Conservation (phyloP, 805 yeast species). For the Millerago galiae region DNA sequence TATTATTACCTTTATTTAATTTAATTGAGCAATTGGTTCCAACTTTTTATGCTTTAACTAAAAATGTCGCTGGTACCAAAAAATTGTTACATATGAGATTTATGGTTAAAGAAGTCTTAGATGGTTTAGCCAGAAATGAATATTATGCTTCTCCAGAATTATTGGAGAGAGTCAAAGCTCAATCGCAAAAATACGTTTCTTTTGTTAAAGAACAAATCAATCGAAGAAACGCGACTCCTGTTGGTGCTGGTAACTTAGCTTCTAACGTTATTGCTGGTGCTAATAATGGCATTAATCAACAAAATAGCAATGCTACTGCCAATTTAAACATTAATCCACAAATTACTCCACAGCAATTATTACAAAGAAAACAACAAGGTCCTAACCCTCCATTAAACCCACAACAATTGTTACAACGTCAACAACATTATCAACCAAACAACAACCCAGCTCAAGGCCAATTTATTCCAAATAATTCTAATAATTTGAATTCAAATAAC, state of each 20-base stretch:
- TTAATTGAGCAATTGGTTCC: slow-evolving; percentile 74
- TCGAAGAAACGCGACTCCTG: slow-evolving; percentile 24
- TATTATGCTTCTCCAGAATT: slow-evolving; percentile 70
- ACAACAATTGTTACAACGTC: slow-evolving; percentile 25
- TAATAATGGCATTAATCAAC: neutral
- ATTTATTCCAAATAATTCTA: slow-evolving; percentile 6
- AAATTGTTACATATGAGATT: slow-evolving; percentile 72
- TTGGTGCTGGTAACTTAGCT: slow-evolving; percentile 11
- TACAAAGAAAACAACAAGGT: slow-evolving; percentile 24
- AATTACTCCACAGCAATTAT: slow-evolving; percentile 23
- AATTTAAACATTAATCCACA: slow-evolving; percentile 12
- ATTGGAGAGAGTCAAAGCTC: slow-evolving; percentile 61
- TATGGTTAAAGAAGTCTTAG: slow-evolving; percentile 72
- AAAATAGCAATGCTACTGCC: neutral
- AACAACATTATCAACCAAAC: slow-evolving; percentile 12
- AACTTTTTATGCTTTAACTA: slow-evolving; percentile 68
- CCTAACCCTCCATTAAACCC: slow-evolving; percentile 18
- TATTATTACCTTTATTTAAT: slow-evolving; percentile 46
- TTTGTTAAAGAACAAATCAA: slow-evolving; percentile 61
- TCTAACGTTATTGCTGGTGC: neutral
- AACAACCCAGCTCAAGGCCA: slow-evolving; percentile 4
- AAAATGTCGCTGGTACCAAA: slow-evolving; percentile 68
- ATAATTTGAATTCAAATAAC: neutral
- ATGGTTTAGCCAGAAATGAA: slow-evolving; percentile 55
- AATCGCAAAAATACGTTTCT: slow-evolving; percentile 67